Percentiles rank a stretch among this genome's conserved stretches.
These are phyloP conservation scores for Magnusiomyces paraingens DNA, from an alignment of 1,139 yeast genomes.

Conservation along the genomic window DNA sequence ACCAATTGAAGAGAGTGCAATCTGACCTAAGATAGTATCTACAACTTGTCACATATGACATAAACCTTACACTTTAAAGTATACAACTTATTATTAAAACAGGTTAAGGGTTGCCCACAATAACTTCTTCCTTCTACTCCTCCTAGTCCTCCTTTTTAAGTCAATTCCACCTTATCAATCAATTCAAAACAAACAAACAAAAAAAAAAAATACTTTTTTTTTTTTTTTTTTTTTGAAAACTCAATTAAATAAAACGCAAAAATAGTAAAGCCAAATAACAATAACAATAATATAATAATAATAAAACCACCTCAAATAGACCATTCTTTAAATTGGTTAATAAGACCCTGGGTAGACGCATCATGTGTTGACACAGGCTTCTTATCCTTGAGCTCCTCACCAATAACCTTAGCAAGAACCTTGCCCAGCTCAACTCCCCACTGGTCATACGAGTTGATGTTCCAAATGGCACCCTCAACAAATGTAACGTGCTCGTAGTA, in stretches of 20 bases:
- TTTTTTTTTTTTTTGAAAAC: not conserved
- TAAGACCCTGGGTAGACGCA: conserved; percentile 82
- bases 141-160: no score
- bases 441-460: conserved; percentile 98
- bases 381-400: conserved; percentile 69
- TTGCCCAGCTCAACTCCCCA: conserved; percentile 99
- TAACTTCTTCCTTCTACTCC: no score
- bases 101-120: no score
- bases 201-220: not conserved
- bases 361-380: conserved; percentile 64
- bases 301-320: conserved; percentile 33
- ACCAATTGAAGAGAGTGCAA: not conserved
- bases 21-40: not conserved
- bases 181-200: no score
- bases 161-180: no score
- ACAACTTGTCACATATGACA: not conserved
- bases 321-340: conserved; percentile 94
- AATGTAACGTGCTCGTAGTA: conserved; percentile 96
- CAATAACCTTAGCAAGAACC: conserved; percentile 92
- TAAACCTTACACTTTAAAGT: not conserved
- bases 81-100: no score
- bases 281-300: not conserved
- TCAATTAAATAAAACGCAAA: not conserved
- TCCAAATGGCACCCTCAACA: conserved; percentile 98
- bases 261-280: not conserved